Conservation (phyloP, 371 early-diverging fungal genomes). For the Blakeslea trispora region DNA sequence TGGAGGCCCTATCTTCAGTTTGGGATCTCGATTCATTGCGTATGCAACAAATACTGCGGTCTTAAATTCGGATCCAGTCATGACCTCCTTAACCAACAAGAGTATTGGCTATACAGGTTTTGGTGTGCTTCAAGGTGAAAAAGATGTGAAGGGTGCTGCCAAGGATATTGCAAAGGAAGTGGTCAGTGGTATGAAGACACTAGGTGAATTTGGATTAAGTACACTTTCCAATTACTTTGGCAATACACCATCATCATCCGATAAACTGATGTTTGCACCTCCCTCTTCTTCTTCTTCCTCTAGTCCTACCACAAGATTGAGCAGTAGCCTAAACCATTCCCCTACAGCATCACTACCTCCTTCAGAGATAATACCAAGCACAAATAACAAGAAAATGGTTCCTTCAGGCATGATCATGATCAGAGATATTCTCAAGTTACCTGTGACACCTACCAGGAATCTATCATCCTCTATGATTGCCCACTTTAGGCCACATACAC, state of each 20-base stretch:
- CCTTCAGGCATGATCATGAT: constrained; percentile 59
- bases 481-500: constrained; percentile 77
- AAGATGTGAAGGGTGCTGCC: constrained; percentile 58
- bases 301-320: too few relatives aligned
- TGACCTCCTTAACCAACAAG: constrained; percentile 30
- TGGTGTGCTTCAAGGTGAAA: constrained; percentile 42
- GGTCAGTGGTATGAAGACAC: constrained; percentile 67
- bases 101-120: constrained; percentile 34
- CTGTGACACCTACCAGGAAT: constrained; percentile 32
- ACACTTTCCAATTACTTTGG: constrained; percentile 53
- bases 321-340: too few relatives aligned
- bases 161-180: constrained; percentile 74
- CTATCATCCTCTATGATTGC: constrained; percentile 50
- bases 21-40: constrained; percentile 65
- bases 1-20: constrained; percentile 52
- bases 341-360: too few relatives aligned
- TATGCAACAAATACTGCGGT: constrained; percentile 60
- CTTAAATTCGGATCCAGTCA: constrained; percentile 37
- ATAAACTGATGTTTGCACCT: constrained; percentile 8
- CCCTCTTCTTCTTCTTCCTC: constrained; percentile 12
- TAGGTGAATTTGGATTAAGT: constrained; percentile 57
- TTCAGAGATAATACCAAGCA: too few relatives aligned
- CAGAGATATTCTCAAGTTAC: constrained; percentile 44
- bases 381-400: constrained; percentile 22
- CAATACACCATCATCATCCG: constrained; percentile 8